Percentiles rank a stretch among this genome's conserved stretches.
Conservation (phyloP, 1,284 basidiomycete species). For the Lignosus rhinocerotis region DNA sequence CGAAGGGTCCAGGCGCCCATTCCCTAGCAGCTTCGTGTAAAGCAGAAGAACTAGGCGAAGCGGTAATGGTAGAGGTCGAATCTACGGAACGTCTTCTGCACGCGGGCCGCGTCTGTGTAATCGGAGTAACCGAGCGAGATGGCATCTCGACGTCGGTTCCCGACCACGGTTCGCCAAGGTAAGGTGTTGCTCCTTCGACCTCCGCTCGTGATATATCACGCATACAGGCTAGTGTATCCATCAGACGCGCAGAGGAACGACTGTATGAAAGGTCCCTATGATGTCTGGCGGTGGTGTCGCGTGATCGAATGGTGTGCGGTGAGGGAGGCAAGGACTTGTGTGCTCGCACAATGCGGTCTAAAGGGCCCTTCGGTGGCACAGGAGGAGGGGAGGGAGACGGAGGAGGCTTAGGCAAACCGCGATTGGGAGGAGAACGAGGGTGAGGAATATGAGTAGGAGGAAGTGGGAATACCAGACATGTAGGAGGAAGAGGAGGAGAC, state of each 20-base stretch:
- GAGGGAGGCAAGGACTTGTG: constrained; percentile 25
- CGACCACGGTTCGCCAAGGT: constrained; percentile 15
- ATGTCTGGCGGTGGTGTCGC: too few relatives aligned
- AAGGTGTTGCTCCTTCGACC: not conserved
- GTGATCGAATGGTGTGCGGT: not conserved
- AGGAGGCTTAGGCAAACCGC: constrained; percentile 13
- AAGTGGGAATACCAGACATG: constrained; percentile 5
- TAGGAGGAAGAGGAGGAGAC: constrained; percentile 9
- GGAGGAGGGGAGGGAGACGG: constrained; percentile 7
- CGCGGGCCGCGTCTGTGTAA: constrained; percentile 1
- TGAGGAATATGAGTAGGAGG: constrained; percentile 4
- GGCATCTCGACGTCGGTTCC: not conserved
- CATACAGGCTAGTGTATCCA: not conserved
- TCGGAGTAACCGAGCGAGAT: not conserved
- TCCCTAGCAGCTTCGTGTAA: constrained; percentile 6
- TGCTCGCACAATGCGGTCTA: not conserved
- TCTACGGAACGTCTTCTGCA: constrained; percentile 16
- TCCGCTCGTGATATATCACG: not conserved
- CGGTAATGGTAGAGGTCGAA: constrained; percentile 22
- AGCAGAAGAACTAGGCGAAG: constrained; percentile 14
- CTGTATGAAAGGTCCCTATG: not conserved
- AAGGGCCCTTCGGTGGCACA: constrained; percentile 15
- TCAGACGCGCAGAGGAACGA: constrained; percentile 16
- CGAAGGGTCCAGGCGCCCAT: not conserved
- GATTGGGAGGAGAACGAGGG: constrained; percentile 3